A percentile compares a stretch with the other conserved stretches of the same genome.
Conservation (phyloP, 2,329 filamentous ascomycete genomes). For the Setomelanomma holmii region DNA sequence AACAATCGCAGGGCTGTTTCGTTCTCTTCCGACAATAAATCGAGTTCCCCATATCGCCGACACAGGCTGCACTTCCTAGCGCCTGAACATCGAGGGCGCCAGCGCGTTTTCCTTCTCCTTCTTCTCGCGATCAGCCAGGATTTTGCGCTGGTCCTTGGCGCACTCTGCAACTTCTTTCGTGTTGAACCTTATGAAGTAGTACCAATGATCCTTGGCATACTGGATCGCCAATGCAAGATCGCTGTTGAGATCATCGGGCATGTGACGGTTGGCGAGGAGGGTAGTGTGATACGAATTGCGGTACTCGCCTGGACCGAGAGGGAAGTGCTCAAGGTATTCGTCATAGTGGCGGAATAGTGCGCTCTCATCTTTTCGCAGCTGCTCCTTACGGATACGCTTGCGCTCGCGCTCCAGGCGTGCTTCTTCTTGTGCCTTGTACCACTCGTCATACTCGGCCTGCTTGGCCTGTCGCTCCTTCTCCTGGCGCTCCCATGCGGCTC, state of each 20-base stretch:
- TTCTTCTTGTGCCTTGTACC: neutral
- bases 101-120: neutral
- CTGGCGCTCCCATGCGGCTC: neutral
- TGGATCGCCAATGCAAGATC: slow-evolving; percentile 16
- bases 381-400: slow-evolving; percentile 1
- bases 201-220: slow-evolving; percentile 21
- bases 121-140: neutral
- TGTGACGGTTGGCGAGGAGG: slow-evolving; percentile 15
- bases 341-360: slow-evolving; percentile 15
- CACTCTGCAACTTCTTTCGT: neutral
- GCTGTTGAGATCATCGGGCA: slow-evolving; percentile 6
- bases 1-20: too few species aligned
- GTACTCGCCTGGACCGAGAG: neutral
- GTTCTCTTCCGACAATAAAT: too few species aligned
- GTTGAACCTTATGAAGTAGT: slow-evolving; percentile 7
- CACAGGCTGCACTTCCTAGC: too few species aligned
- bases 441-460: too few species aligned
- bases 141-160: neutral
- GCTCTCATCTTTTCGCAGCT: slow-evolving; percentile 9
- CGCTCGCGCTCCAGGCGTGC: slow-evolving; percentile 3
- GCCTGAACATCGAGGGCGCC: neutral
- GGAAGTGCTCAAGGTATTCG: slow-evolving; percentile 10
- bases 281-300: slow-evolving; percentile 5
- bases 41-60: too few species aligned
- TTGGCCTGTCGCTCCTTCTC: neutral